Conservation (phyloP, 306 rosid species). For the Cajanus cajan region DNA sequence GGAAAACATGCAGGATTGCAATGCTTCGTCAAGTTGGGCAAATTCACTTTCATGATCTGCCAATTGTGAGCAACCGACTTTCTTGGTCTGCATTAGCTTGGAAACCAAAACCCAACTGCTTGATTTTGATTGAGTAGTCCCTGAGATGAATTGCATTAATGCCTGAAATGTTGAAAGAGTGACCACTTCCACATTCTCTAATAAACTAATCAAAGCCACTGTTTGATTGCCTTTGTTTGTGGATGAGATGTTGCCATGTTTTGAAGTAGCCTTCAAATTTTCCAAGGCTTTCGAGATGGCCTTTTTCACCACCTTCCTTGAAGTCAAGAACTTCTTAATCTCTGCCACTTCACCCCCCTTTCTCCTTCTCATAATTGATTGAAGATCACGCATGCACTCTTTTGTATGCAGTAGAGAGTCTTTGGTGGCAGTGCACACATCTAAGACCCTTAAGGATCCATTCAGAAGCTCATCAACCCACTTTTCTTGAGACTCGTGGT, state of each 20-base stretch:
- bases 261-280: too few species aligned
- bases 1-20: not conserved
- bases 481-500: conserved; percentile 4
- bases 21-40: conserved; percentile 24
- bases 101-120: conserved; percentile 34
- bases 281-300: too few species aligned
- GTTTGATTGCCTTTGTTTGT: too few species aligned
- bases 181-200: conserved; percentile 13
- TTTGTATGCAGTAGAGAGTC: conserved; percentile 29
- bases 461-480: conserved; percentile 21
- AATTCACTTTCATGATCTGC: conserved; percentile 25
- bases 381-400: conserved; percentile 26
- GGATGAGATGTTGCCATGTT: conserved; percentile 1
- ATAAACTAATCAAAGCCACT: not conserved
- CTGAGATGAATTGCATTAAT: conserved; percentile 12
- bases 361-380: conserved; percentile 31
- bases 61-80: not conserved
- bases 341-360: conserved; percentile 20
- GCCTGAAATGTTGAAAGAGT: conserved; percentile 23
- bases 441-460: conserved; percentile 36
- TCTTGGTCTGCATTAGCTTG: conserved; percentile 26
- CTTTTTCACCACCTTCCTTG: conserved; percentile 34
- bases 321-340: conserved; percentile 24
- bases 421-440: conserved; percentile 17
- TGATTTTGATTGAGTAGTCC: conserved; percentile 20